Evolutionary conservation across 208 protist species (phyloP), one percentile per base, ranked within the genome.

Genomic region (Novymonas esmeraldas): DNA sequence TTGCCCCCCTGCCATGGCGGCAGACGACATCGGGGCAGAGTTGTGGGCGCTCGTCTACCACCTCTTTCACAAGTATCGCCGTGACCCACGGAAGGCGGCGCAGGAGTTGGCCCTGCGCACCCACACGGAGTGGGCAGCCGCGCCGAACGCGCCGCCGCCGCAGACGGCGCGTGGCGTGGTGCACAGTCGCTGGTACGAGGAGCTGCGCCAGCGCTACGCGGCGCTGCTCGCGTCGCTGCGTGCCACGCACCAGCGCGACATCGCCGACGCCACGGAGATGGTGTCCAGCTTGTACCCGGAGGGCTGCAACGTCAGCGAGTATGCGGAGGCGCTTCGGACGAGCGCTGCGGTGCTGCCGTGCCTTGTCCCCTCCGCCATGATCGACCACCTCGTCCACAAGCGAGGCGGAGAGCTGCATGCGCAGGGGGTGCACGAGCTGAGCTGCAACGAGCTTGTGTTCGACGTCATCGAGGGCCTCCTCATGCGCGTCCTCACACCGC

Each of bases 41-140:
- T 68, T 95, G 38, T 90, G 80, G 67, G 81, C 79, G 24, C 69
- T 95, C 5, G 83, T 79, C 6, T 77, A 81, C 52, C 87, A 95
- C 59, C 64, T 95, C 11, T 95, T 86, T 70, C 6, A 39, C 50
- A 82, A 74, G 36, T 69, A 75, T 45, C 36, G 70, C n/a, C 28
- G 18, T 3, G 41, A 54, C n/a, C 11, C 73, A 3, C 44, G 52
- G 0, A 28, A 31, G 14, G 82, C 82, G 33, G 85, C 85, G 45
- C 66, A 44, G 13, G 85, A 92, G 63, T 55, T 95, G 58, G 54
- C 70, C 9, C 56, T 89, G 16, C 78, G 89, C 18, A 92, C 84
- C 1, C 59, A 70, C 34, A 55, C 63, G 41, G 34, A 67, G 2
- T 59, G 61, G 36, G 18, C 22, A 1, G n/a, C 11, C 3, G 64